Evolutionary conservation across 2,329 filamentous ascomycete species (phyloP), one percentile per base, ranked within the genome.

Genomic region (Fusarium domesticum): DNA sequence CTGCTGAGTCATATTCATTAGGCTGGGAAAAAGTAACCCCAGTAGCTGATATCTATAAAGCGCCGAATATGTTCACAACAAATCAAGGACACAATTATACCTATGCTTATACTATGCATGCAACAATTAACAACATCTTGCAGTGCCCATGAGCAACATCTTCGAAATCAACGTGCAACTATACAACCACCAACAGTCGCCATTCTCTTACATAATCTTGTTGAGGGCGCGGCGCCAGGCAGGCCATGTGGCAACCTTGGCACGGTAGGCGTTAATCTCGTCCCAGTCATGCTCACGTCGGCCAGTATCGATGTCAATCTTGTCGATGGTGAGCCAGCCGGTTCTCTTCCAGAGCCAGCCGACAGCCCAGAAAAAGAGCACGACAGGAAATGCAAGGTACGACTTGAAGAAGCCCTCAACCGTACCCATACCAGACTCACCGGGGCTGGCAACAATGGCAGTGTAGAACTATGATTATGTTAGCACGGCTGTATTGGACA

Each of bases 231-330:
- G 66, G 59, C 66, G 68, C 78, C 77, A 83, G 11, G 66, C 62
- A 2, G 80, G 79, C 71, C 70, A 75, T 4, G 65, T 57, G 14
- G 74, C 75, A 16, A 79, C 62, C 63, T 71, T 62, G 30, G 70
- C 74, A 20, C 74, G 71, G 57, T 76, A 70, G 30, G 68, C 73
- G 61, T 83, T 76, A 66, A 84, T 82, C 32, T 69, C 68, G 10
- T 84, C 80, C 80, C 80, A 85, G 61, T 87, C 77, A 45, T 85
- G 73, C 65, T 81, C 77, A 52, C 83, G 76, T 45, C 83, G 77
- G 39, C 81, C 83, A 42, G 75, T 77, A 61, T 87, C 83, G 43
- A 88, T 73, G 55, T 88, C 84, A 53, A 89, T 86, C 50, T 86
- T 69, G 25, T 70, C 62, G 2, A 76, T 70, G 28, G 65, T 72